A percentile compares a stretch with the other conserved stretches of the same genome.
Evolutionary conservation across 2,329 filamentous ascomycete species (phyloP).

Genomic region (Ophiosphaerella narmari): DNA sequence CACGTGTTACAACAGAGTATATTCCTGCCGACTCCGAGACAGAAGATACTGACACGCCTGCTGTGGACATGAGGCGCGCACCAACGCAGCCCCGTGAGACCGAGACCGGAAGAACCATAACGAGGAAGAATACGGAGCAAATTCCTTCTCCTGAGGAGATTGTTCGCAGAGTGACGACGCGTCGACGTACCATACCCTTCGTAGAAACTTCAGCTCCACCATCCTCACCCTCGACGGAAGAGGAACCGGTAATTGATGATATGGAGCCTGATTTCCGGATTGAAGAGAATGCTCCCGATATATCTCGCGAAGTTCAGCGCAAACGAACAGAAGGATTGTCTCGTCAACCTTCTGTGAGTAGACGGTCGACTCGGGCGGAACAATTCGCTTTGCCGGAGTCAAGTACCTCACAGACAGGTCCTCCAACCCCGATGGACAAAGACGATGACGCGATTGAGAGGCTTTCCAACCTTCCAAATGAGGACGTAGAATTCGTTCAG

Average conservation of each 20-base stretch:
- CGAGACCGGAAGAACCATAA: not conserved
- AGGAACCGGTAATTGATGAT: not conserved
- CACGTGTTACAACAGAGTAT: not conserved
- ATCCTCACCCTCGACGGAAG: conserved; percentile 6
- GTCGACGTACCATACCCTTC: not conserved
- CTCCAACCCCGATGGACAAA: not conserved
- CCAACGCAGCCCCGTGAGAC: not conserved
- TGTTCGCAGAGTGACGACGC: conserved; percentile 1
- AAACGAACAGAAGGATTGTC: not conserved
- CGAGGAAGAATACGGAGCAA: not conserved
- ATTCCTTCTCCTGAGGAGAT: not conserved
- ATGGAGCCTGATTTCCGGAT: not conserved
- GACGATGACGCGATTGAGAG: not conserved
- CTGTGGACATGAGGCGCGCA: too few species aligned
- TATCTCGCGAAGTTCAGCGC: not conserved
- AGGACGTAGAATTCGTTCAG: not conserved
- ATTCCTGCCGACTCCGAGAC: too few species aligned
- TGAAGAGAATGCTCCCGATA: not conserved
- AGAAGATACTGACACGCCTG: too few species aligned
- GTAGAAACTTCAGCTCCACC: conserved; percentile 6
- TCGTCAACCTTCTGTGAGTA: not conserved
- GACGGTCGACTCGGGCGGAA: conserved; percentile 1
- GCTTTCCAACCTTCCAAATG: not conserved
- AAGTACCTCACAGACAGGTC: not conserved
- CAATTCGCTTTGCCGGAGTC: conserved; percentile 2